phyloP scores from a whole-genome alignment of 495 filamentous ascomycete species.

The Lasiosphaeris hirsuta region DNA sequence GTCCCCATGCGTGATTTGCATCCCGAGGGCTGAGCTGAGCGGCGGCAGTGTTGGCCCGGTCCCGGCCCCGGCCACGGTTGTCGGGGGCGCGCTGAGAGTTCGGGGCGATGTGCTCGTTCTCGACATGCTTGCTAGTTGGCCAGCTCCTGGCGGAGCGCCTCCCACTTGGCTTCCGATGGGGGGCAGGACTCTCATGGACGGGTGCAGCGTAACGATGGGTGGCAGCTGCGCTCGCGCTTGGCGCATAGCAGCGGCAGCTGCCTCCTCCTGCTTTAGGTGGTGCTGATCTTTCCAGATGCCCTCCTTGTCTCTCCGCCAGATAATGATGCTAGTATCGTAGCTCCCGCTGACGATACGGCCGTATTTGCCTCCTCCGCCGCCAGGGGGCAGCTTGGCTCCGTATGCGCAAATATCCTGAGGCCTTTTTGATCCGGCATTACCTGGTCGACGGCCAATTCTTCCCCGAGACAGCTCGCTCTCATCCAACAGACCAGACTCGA shows the following conservation, averaged over 20 bases:
- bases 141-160: neutral
- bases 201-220: neutral
- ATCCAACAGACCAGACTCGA: constrained; percentile 55
- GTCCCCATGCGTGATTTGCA: neutral
- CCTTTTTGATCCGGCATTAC: constrained; percentile 73
- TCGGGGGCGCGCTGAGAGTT: neutral
- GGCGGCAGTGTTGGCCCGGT: neutral
- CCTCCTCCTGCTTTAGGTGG: constrained; percentile 65
- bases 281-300: constrained; percentile 76
- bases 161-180: neutral
- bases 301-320: constrained; percentile 82
- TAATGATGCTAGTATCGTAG: constrained; percentile 91
- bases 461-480: constrained; percentile 20
- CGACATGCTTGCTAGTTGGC: neutral
- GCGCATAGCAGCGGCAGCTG: constrained; percentile 38
- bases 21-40: neutral
- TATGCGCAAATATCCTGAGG: constrained; percentile 73
- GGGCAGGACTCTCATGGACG: neutral
- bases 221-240: constrained; percentile 12
- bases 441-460: constrained; percentile 42
- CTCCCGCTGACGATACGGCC: constrained; percentile 90
- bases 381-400: constrained; percentile 81
- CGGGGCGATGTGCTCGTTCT: neutral
- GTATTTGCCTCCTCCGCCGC: constrained; percentile 81
- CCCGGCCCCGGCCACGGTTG: neutral